phyloP scores from a whole-genome alignment of 257 asterid genomes.

The Asclepias syriaca region DNA sequence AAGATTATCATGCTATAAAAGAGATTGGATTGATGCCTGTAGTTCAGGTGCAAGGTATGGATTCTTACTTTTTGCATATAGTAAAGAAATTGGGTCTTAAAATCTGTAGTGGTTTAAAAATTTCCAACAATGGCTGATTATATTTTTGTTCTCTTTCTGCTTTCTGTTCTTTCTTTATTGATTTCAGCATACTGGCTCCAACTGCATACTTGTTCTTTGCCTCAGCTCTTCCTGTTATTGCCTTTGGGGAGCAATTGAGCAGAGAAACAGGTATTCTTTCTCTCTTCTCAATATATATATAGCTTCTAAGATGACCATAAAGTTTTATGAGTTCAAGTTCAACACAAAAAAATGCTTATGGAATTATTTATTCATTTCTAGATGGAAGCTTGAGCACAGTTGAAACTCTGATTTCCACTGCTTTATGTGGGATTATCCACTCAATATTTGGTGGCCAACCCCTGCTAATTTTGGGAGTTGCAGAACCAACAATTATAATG shows the following conservation, averaged over 20 bases:
- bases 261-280: constrained; percentile 68
- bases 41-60: constrained; percentile 64
- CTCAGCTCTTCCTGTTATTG: constrained; percentile 90
- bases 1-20: constrained; percentile 38
- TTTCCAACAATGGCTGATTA: not conserved
- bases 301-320: too few species aligned
- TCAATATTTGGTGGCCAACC: constrained; percentile 88
- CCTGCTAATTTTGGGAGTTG: constrained; percentile 85
- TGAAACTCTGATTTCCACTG: constrained; percentile 86
- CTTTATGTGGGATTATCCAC: constrained; percentile 80
- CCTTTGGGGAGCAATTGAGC: constrained; percentile 87
- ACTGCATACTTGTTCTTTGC: constrained; percentile 87
- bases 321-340: too few species aligned
- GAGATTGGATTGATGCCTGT: constrained; percentile 41
- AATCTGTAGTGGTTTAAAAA: not conserved
- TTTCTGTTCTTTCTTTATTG: constrained; percentile 9
- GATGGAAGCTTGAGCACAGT: constrained; percentile 79
- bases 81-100: not conserved
- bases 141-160: not conserved
- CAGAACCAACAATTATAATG: constrained; percentile 95
- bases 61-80: not conserved
- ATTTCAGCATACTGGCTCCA: constrained; percentile 84
- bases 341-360: not conserved
- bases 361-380: constrained; percentile 19
- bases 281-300: not conserved